Evolutionary conservation across 2,329 filamentous ascomycete species (phyloP).

Genomic region (Leptographium procerum): DNA sequence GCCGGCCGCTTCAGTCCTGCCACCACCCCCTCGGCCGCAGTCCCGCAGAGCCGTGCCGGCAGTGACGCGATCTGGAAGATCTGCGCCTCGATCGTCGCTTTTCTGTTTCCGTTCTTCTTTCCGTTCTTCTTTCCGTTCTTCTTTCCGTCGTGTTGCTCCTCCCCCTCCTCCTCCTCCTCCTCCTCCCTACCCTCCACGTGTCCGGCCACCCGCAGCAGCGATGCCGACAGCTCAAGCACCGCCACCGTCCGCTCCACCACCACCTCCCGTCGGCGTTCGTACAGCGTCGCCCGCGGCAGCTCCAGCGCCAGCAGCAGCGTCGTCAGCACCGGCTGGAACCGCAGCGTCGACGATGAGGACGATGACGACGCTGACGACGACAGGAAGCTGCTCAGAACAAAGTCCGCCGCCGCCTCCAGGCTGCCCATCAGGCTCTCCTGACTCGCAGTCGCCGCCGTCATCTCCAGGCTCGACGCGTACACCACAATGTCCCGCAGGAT

Average conservation of each 20-base stretch:
- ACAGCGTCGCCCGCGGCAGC: slow-evolving; percentile 50
- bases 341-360: too few species aligned
- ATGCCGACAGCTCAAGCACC: slow-evolving; percentile 55
- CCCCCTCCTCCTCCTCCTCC: slow-evolving; percentile 45
- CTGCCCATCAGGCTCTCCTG: slow-evolving; percentile 20
- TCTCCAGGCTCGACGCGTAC: slow-evolving; percentile 58
- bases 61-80: slow-evolving; percentile 72
- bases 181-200: too few species aligned
- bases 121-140: too few species aligned
- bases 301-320: slow-evolving; percentile 54
- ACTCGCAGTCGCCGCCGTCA: slow-evolving; percentile 14
- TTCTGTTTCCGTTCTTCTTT: too few species aligned
- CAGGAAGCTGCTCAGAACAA: slow-evolving; percentile 67
- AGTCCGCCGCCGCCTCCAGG: slow-evolving; percentile 61
- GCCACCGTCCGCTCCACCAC: slow-evolving; percentile 52
- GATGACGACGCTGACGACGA: slow-evolving; percentile 52
- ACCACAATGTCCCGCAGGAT: slow-evolving; percentile 61
- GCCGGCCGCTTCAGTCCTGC: slow-evolving; percentile 50
- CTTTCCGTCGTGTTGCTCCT: too few species aligned
- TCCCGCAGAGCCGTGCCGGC: slow-evolving; percentile 64
- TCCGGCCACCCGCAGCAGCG: slow-evolving; percentile 54
- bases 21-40: slow-evolving; percentile 52
- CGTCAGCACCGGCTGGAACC: slow-evolving; percentile 65
- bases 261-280: slow-evolving; percentile 40
- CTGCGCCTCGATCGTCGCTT: slow-evolving; percentile 60